Conservation (phyloP, 2,329 filamentous ascomycete species). For the Alternaria brassicae region DNA sequence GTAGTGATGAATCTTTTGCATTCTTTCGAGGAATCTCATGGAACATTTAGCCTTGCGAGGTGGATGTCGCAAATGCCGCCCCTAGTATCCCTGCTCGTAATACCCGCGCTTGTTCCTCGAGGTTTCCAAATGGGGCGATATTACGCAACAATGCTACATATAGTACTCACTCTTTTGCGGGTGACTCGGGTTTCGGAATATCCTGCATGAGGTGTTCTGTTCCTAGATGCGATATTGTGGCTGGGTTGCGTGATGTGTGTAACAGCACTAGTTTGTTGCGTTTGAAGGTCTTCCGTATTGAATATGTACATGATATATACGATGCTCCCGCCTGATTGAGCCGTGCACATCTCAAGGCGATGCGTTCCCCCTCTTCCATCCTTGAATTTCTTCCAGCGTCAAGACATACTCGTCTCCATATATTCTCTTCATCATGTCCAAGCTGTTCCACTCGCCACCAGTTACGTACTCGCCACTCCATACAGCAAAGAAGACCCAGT, state of each 20-base stretch:
- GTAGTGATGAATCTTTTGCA: not conserved
- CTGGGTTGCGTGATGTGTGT: not conserved
- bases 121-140: slow-evolving; percentile 1
- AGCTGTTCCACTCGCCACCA: slow-evolving; percentile 52
- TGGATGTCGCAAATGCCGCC: not conserved
- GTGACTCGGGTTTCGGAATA: not conserved
- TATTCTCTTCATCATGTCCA: slow-evolving; percentile 52
- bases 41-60: not conserved
- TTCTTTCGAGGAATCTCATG: not conserved
- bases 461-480: slow-evolving; percentile 57
- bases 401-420: slow-evolving; percentile 38
- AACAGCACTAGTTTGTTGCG: not conserved
- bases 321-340: not conserved
- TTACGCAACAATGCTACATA: not conserved
- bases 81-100: not conserved
- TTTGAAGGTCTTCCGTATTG: not conserved
- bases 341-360: not conserved
- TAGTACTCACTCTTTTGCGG: not conserved
- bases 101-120: not conserved
- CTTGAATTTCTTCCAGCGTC: slow-evolving; percentile 39
- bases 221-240: not conserved
- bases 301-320: not conserved
- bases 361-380: slow-evolving; percentile 20
- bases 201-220: not conserved
- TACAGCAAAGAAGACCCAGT: slow-evolving; percentile 59